A percentile compares a stretch with the other conserved stretches of the same genome.
Evolutionary conservation across 2,329 filamentous ascomycete species (phyloP).

Genomic region (Aureobasidium uvarum): DNA sequence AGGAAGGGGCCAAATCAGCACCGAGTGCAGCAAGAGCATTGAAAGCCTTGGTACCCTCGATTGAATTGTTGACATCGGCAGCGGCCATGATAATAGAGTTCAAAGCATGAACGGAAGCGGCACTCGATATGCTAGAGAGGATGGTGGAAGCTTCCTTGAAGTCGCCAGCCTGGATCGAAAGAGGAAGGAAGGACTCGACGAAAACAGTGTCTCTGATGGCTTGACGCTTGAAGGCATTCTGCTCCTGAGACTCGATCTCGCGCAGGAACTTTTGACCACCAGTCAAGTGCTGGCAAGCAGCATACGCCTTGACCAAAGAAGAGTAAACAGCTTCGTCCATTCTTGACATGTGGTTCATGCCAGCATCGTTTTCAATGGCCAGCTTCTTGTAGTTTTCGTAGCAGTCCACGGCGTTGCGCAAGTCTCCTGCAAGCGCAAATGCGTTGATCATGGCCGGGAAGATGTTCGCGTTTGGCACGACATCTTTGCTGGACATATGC

Average conservation of each 20-base stretch:
- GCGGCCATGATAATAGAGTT: constrained; percentile 70
- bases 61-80: constrained; percentile 72
- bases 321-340: constrained; percentile 85
- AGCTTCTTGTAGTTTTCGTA: constrained; percentile 93
- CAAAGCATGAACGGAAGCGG: constrained; percentile 63
- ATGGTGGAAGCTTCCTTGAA: constrained; percentile 72
- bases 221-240: constrained; percentile 45
- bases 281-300: constrained; percentile 73
- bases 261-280: constrained; percentile 83
- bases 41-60: constrained; percentile 61
- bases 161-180: constrained; percentile 67
- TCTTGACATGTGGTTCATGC: constrained; percentile 65
- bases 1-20: constrained; percentile 53
- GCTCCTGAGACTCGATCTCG: constrained; percentile 56
- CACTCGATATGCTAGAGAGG: constrained; percentile 60
- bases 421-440: constrained; percentile 76
- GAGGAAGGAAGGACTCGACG: constrained; percentile 72
- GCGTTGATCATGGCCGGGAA: constrained; percentile 96
- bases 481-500: constrained; percentile 79
- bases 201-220: constrained; percentile 71
- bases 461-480: constrained; percentile 73
- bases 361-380: constrained; percentile 79
- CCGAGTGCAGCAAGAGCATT: constrained; percentile 52
- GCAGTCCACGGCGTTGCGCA: constrained; percentile 85
- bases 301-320: constrained; percentile 85